phyloP scores from a whole-genome alignment of 2,329 filamentous ascomycete genomes.

The Cordyceps cateniannulata region DNA sequence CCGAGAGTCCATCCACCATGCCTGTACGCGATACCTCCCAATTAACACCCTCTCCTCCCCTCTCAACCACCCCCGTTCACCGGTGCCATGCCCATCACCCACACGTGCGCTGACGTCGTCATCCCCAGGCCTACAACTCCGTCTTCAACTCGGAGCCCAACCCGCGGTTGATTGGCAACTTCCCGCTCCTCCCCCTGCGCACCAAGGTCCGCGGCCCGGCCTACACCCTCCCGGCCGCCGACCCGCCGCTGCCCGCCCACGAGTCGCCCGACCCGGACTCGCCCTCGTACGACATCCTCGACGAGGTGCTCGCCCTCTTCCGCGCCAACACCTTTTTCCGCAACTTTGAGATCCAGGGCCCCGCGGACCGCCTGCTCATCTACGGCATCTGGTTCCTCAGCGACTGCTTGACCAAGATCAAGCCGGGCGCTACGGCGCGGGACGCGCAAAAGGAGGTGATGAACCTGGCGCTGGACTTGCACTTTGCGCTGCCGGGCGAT shows the following conservation, averaged over 20 bases:
- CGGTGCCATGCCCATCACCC: too few species aligned
- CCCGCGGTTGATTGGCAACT: conserved; percentile 68
- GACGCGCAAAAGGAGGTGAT: conserved; percentile 67
- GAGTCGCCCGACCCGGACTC: conserved; percentile 73
- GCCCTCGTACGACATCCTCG: conserved; percentile 92
- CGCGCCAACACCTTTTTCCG: conserved; percentile 98
- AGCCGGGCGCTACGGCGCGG: conserved; percentile 58
- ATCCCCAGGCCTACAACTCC: conserved; percentile 82
- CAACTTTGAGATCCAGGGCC: conserved; percentile 98
- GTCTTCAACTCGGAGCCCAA: conserved; percentile 85
- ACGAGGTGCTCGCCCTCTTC: conserved; percentile 89
- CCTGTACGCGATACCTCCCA: conserved; percentile 14
- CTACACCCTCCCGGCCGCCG: conserved; percentile 66
- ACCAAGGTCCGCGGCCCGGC: conserved; percentile 94
- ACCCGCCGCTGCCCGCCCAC: conserved; percentile 48
- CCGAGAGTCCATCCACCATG: conserved; percentile 16
- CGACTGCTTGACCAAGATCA: conserved; percentile 84
- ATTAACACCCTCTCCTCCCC: too few species aligned
- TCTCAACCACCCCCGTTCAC: background rate
- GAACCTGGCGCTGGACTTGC: conserved; percentile 83
- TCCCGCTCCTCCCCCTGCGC: conserved; percentile 87
- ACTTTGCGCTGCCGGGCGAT: conserved; percentile 93
- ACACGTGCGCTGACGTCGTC: background rate
- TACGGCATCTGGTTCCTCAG: conserved; percentile 95
- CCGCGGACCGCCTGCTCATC: conserved; percentile 87